Conservation (phyloP, 1,139 yeast species). For the Lodderomyces margitis region DNA sequence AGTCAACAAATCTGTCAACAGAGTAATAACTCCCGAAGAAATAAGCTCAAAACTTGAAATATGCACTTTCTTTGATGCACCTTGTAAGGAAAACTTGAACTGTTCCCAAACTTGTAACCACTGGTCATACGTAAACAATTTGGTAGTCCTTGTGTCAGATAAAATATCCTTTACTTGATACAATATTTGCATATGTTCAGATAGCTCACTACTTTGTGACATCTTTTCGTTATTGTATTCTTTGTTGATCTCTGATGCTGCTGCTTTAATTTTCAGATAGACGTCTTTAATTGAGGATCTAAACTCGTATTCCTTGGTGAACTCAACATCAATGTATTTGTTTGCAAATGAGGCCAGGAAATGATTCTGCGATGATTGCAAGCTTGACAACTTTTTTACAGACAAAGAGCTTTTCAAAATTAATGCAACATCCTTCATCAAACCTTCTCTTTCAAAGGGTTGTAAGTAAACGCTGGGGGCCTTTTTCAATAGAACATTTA, state of each 20-base stretch:
- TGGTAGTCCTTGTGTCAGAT: constrained; percentile 11
- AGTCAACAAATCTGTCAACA: constrained; percentile 43
- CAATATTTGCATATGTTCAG: constrained; percentile 21
- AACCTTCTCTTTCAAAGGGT: constrained; percentile 70
- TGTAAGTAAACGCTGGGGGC: constrained; percentile 44
- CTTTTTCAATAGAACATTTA: constrained; percentile 34
- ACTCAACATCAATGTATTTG: constrained; percentile 33
- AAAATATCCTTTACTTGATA: constrained; percentile 18
- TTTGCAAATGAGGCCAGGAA: constrained; percentile 19
- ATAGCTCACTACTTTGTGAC: constrained; percentile 12
- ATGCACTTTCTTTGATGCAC: constrained; percentile 16
- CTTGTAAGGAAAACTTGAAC: constrained; percentile 32
- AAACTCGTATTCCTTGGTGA: constrained; percentile 29
- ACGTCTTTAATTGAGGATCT: constrained; percentile 21
- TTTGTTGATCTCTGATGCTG: constrained; percentile 22
- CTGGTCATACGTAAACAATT: constrained; percentile 24
- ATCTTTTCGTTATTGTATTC: constrained; percentile 19
- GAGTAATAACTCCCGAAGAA: constrained; percentile 61
- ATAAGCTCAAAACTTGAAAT: constrained; percentile 76
- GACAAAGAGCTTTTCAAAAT: constrained; percentile 8
- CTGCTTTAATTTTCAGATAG: constrained; percentile 19
- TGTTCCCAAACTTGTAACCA: constrained; percentile 51
- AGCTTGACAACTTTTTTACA: constrained; percentile 9
- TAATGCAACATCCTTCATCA: constrained; percentile 49
- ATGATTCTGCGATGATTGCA: constrained; percentile 1